Evolutionary conservation across 129 eudicot genomes (phyloP).

Genomic region (Heracleum sosnowskyi): DNA sequence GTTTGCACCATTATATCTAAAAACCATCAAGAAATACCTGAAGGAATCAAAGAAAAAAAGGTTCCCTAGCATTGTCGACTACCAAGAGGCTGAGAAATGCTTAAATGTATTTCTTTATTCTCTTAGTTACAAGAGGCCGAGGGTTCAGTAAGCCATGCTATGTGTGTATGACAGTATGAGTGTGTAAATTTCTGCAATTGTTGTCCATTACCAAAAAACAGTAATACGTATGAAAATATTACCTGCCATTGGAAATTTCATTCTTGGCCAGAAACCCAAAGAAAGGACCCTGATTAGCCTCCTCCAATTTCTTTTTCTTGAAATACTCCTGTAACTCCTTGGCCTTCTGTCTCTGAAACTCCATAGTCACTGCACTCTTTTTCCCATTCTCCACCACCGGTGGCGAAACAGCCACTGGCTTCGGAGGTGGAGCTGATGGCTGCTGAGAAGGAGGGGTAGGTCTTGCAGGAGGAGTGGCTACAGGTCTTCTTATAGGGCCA

Average conservation of each 20-base stretch:
- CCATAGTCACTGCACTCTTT: conserved; percentile 67
- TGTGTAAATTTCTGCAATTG: not conserved
- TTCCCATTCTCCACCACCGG: conserved; percentile 25
- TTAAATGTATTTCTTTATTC: not conserved
- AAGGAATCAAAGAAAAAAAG: not conserved
- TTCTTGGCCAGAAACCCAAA: conserved; percentile 82
- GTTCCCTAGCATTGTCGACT: not conserved
- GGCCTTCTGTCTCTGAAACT: conserved; percentile 93
- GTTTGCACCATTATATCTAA: too few species aligned
- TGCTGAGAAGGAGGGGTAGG: conserved; percentile 31
- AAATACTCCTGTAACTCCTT: conserved; percentile 90
- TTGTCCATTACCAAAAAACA: not conserved
- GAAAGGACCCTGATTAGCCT: conserved; percentile 70
- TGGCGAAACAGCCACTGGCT: conserved; percentile 26
- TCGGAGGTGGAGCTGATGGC: conserved; percentile 25
- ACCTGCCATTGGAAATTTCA: conserved; percentile 97
- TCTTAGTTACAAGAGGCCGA: not conserved
- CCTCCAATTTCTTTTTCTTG: conserved; percentile 76
- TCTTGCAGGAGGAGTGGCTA: conserved; percentile 52
- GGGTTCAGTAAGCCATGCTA: not conserved
- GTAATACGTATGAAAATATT: not conserved
- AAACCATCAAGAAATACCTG: too few species aligned
- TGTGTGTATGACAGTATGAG: not conserved
- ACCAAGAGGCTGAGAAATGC: too few species aligned
- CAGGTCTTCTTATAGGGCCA: conserved; percentile 86